Evolutionary conservation across 2,329 filamentous ascomycete species (phyloP).

Genomic region (Dryadomyces quercus-mongolicae): DNA sequence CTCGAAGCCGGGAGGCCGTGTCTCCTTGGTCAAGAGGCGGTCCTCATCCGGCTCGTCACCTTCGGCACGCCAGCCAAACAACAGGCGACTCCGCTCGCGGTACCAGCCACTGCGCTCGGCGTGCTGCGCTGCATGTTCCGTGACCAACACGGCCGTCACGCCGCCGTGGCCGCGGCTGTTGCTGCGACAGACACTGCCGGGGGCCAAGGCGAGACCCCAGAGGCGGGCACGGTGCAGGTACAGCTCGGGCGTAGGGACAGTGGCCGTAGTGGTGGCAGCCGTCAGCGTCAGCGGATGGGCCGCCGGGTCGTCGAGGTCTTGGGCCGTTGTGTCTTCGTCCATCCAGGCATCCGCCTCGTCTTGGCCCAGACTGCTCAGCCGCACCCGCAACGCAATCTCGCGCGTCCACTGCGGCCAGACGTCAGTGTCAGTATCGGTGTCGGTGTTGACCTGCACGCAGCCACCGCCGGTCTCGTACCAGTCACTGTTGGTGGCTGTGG

Average conservation of each 20-base stretch:
- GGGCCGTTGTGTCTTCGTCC: constrained; percentile 8
- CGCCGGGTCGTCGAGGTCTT: constrained; percentile 3
- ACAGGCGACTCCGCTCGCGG: constrained; percentile 23
- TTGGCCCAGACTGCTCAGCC: constrained; percentile 16
- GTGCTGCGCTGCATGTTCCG: constrained; percentile 34
- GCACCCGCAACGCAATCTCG: constrained; percentile 30
- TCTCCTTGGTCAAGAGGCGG: no score
- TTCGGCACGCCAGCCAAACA: constrained; percentile 20
- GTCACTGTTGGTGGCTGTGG: constrained; percentile 34
- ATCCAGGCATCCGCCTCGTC: constrained; percentile 7
- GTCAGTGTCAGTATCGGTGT: neutral
- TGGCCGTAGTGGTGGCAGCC: neutral
- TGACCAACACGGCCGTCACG: constrained; percentile 33
- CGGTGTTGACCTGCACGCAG: neutral
- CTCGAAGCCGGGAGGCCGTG: neutral
- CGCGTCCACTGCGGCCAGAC: constrained; percentile 32
- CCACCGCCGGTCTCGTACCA: constrained; percentile 40
- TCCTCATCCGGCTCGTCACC: neutral
- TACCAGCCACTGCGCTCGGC: constrained; percentile 29
- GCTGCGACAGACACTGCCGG: constrained; percentile 23
- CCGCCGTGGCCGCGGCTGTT: neutral
- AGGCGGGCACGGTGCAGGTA: constrained; percentile 37
- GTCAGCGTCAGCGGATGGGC: neutral
- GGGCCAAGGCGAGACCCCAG: constrained; percentile 40
- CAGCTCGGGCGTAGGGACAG: constrained; percentile 22